Evolutionary conservation across 192 early-diverging fungal species (phyloP).

Genomic region (Podila horticola): DNA sequence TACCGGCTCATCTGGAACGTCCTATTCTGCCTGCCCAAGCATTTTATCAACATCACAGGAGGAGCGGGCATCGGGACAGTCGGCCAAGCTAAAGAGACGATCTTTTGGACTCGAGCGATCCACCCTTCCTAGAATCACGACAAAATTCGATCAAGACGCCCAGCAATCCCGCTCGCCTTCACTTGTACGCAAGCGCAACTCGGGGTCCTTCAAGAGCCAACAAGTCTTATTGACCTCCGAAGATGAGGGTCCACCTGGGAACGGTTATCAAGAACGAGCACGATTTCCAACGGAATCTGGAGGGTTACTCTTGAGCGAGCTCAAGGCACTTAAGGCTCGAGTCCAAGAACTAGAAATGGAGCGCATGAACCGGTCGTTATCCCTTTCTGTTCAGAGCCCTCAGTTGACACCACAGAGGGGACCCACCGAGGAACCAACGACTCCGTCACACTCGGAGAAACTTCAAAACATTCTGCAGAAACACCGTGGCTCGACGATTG

Average conservation of each 20-base stretch:
- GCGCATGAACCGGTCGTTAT: conserved; percentile 39
- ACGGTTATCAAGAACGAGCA: conserved; percentile 4
- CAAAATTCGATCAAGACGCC: conserved; percentile 7
- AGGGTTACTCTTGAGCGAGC: conserved; percentile 26
- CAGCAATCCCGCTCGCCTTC: neutral
- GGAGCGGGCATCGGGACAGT: neutral
- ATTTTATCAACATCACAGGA: neutral
- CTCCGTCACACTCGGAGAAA: conserved; percentile 25
- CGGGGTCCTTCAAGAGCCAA: conserved; percentile 31
- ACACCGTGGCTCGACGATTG: conserved; percentile 1
- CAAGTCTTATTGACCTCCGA: conserved; percentile 19
- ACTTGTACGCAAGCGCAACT: conserved; percentile 20
- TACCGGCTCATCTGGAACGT: neutral
- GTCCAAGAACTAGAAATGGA: conserved; percentile 48
- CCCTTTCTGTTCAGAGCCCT: conserved; percentile 24
- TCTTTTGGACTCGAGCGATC: conserved; percentile 16
- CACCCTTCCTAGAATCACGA: neutral
- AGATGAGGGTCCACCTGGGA: conserved; percentile 11
- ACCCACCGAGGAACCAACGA: neutral
- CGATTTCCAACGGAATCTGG: conserved; percentile 18
- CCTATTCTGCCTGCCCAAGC: neutral
- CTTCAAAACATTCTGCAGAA: conserved; percentile 11
- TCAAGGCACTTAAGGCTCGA: conserved; percentile 42
- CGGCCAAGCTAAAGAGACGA: conserved; percentile 24
- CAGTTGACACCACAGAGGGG: conserved; percentile 16